Percentiles rank a stretch among this genome's conserved stretches.
Evolutionary conservation across 192 early-diverging fungal species (phyloP).

Genomic region (Thamnidium elegans): DNA sequence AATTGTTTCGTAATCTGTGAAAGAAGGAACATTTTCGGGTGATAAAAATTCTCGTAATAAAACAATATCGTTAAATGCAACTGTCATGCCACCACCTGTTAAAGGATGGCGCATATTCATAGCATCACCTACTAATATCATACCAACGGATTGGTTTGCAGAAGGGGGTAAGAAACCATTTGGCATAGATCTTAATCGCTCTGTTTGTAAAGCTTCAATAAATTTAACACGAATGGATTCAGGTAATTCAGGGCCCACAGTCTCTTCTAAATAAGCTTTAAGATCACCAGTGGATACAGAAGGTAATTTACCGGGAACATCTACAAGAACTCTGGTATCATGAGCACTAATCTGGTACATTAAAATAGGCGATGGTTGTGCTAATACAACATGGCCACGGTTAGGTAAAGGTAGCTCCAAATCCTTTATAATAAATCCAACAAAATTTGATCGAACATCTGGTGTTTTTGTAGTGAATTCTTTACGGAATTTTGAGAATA

Average conservation of each 20-base stretch:
- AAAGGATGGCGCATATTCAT: constrained; percentile 96
- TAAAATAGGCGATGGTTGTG: constrained; percentile 79
- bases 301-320: constrained; percentile 90
- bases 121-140: constrained; percentile 90
- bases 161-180: constrained; percentile 88
- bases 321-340: constrained; percentile 88
- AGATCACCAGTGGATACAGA: constrained; percentile 60
- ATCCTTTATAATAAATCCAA: constrained; percentile 65
- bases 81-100: constrained; percentile 97
- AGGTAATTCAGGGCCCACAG: constrained; percentile 71
- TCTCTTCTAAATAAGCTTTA: constrained; percentile 57
- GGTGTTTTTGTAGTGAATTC: constrained; percentile 56
- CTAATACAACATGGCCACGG: constrained; percentile 92
- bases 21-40: constrained; percentile 41
- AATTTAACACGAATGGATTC: constrained; percentile 58
- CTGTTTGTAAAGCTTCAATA: constrained; percentile 62
- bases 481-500: constrained; percentile 91
- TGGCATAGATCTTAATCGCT: constrained; percentile 82
- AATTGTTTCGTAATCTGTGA: constrained; percentile 47
- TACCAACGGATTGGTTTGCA: constrained; percentile 64
- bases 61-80: constrained; percentile 90
- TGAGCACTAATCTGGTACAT: constrained; percentile 87
- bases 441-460: constrained; percentile 30
- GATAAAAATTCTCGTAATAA: constrained; percentile 62
- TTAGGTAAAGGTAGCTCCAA: constrained; percentile 73